Evolutionary conservation across 176 grass and related monocot genomes (phyloP).

Genomic region (Eleusine coracana): DNA sequence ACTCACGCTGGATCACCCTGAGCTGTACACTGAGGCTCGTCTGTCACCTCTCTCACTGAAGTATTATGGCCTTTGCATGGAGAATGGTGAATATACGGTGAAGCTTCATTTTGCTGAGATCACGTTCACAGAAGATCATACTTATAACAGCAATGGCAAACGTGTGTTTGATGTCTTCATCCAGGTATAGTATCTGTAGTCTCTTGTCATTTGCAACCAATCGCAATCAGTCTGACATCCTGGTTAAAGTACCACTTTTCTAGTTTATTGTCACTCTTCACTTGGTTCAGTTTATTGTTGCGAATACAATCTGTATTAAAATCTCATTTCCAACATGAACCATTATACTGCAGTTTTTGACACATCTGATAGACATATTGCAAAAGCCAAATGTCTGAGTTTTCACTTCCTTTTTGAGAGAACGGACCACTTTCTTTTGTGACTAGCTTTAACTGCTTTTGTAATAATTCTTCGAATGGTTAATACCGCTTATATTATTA

Average conservation of each 20-base stretch:
- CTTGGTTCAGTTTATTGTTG: not conserved
- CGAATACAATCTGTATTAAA: not conserved
- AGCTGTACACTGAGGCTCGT: slow-evolving; percentile 78
- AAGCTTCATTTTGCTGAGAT: slow-evolving; percentile 90
- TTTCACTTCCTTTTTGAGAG: slow-evolving; percentile 3
- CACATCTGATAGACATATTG: not conserved
- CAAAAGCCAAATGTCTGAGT: not conserved
- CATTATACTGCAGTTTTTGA: not conserved
- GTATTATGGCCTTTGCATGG: slow-evolving; percentile 88
- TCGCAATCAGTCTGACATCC: not conserved
- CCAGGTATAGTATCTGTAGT: slow-evolving; percentile 55
- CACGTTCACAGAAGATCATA: slow-evolving; percentile 75
- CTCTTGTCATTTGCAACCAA: not conserved
- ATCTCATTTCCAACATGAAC: not conserved
- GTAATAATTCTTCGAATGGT: slow-evolving; percentile 14
- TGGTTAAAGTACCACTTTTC: not conserved
- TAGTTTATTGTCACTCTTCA: slow-evolving; percentile 16
- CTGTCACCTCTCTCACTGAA: slow-evolving; percentile 81
- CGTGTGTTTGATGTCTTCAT: slow-evolving; percentile 89
- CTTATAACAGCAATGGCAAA: slow-evolving; percentile 66
- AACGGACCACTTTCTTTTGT: not conserved
- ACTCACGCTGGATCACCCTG: slow-evolving; percentile 50
- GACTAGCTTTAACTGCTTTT: not conserved
- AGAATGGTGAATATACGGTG: slow-evolving; percentile 71
- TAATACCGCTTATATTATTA: slow-evolving; percentile 3